These are phyloP conservation scores for Ceratocystis ficicola DNA, from an alignment of 2,329 filamentous ascomycete genomes.

Conservation along the genomic window DNA sequence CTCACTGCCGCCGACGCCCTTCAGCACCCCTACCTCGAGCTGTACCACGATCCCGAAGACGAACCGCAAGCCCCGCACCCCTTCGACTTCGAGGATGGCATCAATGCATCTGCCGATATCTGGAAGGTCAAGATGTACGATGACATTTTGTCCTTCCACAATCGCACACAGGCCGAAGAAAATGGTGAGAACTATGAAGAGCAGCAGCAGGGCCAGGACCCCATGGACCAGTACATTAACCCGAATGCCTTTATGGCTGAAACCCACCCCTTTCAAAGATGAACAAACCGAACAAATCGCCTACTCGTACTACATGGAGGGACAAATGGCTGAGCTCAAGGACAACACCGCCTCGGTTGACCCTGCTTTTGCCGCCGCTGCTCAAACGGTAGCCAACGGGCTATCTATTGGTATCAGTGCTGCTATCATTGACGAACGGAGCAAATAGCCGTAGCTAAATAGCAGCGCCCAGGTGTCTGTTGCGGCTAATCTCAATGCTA, in stretches of 20 bases:
- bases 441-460: neutral
- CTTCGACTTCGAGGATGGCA: conserved; percentile 99
- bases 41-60: conserved; percentile 94
- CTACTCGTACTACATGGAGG: conserved; percentile 13
- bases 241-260: conserved; percentile 21
- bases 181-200: conserved; percentile 17
- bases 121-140: conserved; percentile 99
- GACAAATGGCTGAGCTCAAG: conserved; percentile 10
- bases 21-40: conserved; percentile 82
- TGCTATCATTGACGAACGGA: neutral
- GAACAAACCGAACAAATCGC: conserved; percentile 13
- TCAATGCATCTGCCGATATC: conserved; percentile 92
- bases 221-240: conserved; percentile 19
- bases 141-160: conserved; percentile 87
- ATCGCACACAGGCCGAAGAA: conserved; percentile 41
- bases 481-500: too few relatives aligned
- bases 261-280: conserved; percentile 9
- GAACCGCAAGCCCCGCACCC: conserved; percentile 93
- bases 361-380: conserved; percentile 15
- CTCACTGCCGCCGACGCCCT: conserved; percentile 78
- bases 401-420: neutral
- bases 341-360: conserved; percentile 11
- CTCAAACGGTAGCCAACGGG: neutral
- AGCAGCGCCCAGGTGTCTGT: neutral
- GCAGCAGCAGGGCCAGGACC: conserved; percentile 8